Base-by-base conservation (phyloP, 1,139 yeast genomes). In the Zygoascus meyerae region DNA sequence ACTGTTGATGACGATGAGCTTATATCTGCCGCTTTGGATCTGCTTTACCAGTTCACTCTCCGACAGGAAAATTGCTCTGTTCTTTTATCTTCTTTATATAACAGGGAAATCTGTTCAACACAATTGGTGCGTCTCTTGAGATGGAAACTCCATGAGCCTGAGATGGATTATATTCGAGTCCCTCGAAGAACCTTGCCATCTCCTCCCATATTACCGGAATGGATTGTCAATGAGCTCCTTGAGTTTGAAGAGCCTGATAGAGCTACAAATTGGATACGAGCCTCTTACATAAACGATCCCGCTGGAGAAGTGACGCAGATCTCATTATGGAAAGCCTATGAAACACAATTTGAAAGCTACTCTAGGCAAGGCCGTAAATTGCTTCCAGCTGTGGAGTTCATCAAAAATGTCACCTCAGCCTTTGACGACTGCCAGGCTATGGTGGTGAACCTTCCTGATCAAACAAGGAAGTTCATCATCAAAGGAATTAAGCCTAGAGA, bases 251-350 rank as follows among this genome's bases (percentile, higher is more conserved):
- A 92, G 65, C 98, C 98, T 1, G 77, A 81, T 51, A 75, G 99
- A 52, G 96, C 98, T 1, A 86, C 96, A 1, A 77, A 89, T 11
- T 92, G 98, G 98, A 82, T 92, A 70, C 79, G 96, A 57, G 83
- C 95, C 55, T 85, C 95, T 54, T 94, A 87, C 67, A 92, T 83
- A 57, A 87, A 95, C 11, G 77, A 75, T 33, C 67, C 73, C 2
- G 77, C 75, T 5, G 89, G 95, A 3, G 96, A 89, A 63, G 96
- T 90, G 8, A 90, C 97, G 0, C 99, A 92, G 67, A 89, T 92
- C 30, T 85, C 95, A 11, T 74, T 92, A 44, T 92, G 99, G 99
- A 87, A 90, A 64, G 82, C 95, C 0, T 92, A 92, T 66, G 98
- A 92, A 63, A 72, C 81, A 26, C 95, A 85, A 62, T 92, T 92